Base-by-base conservation (phyloP, 192 early-diverging fungal genomes). In the Rhizoclosmatium globosum region DNA sequence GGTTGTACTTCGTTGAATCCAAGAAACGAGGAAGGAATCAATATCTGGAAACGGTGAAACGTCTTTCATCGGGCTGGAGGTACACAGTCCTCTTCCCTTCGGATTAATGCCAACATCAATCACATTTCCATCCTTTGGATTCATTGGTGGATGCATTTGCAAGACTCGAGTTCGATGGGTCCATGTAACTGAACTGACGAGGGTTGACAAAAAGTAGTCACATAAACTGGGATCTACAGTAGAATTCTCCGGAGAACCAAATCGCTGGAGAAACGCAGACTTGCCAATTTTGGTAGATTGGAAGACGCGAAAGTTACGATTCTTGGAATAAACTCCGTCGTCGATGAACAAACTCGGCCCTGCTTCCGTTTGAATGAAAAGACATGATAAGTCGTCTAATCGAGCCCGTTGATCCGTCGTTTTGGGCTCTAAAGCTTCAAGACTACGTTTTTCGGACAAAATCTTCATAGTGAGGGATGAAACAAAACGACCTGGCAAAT, bases 251-350 rank as follows among this genome's bases (percentile, higher is more conserved):
- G 7, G 39, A 74, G 19, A 17, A 17, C 15, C n/a, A 41, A 7
- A 57, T 38, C 39, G 79, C 15, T 42, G 15, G 79, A 82, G 45
- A n/a, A 48, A 31, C n/a, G 53, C 43, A 15, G 3, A 2, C 58
- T 83, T 83, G 15, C 79, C 79, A 72, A 83, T 83, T 59, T 83
- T 83, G 53, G 58, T 47, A 2, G 74, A 77, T 3, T 47, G 48
- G 3, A 43, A 4, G 15, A 82, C 9, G 21, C 82, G 76, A 57
- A 83, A 83, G 70, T 83, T 83, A 50, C 82, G 70, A 60, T 83
- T 83, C 6, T 64, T 47, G n/a, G 80, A 74, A 46, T 83, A 83
- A 3, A 83, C 82, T 43, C 82, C 70, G 3, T 44, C 38, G 66
- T 82, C 79, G 9, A 81, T 66, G 56, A 82, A 82, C 13, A 71